Evolutionary conservation across 1,284 basidiomycete species (phyloP).

Genomic region (Puccinia horiana): DNA sequence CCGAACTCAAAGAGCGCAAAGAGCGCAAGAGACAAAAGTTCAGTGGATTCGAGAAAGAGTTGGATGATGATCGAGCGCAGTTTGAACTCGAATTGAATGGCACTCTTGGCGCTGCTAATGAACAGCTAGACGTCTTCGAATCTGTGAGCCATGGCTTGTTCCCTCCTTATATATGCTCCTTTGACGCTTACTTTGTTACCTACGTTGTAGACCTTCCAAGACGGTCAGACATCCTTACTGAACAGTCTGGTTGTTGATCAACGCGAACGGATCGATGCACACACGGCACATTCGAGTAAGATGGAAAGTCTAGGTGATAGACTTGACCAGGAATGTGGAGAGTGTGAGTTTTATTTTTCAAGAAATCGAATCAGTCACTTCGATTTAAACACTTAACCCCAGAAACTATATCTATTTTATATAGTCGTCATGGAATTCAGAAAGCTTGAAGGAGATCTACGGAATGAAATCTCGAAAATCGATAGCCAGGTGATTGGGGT

Average conservation of each 20-base stretch:
- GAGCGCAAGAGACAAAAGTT: slow-evolving; percentile 32
- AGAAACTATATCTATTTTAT: background rate
- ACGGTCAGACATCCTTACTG: slow-evolving; percentile 21
- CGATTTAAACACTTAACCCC: background rate
- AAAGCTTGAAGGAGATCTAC: background rate
- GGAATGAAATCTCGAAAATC: slow-evolving; percentile 4
- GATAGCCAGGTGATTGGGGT: slow-evolving; percentile 16
- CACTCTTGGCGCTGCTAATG: slow-evolving; percentile 18
- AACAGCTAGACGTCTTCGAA: slow-evolving; percentile 28
- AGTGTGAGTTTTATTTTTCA: slow-evolving; percentile 8
- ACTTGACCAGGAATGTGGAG: slow-evolving; percentile 18
- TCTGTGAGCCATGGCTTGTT: background rate
- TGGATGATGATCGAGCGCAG: slow-evolving; percentile 11
- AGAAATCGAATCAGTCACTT: background rate
- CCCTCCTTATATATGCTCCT: background rate
- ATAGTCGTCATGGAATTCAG: slow-evolving; percentile 20
- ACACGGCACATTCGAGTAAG: slow-evolving; percentile 6
- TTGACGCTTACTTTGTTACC: background rate
- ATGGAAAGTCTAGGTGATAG: slow-evolving; percentile 26
- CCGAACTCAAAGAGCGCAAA: slow-evolving; percentile 40
- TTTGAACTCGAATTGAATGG: slow-evolving; percentile 5
- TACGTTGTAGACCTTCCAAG: slow-evolving; percentile 25
- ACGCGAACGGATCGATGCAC: slow-evolving; percentile 15
- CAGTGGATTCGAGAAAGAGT: slow-evolving; percentile 23
- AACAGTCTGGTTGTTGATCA: slow-evolving; percentile 6